Base-by-base conservation (phyloP, 139 green algal species). In the Spirogloea muscicola region DNA sequence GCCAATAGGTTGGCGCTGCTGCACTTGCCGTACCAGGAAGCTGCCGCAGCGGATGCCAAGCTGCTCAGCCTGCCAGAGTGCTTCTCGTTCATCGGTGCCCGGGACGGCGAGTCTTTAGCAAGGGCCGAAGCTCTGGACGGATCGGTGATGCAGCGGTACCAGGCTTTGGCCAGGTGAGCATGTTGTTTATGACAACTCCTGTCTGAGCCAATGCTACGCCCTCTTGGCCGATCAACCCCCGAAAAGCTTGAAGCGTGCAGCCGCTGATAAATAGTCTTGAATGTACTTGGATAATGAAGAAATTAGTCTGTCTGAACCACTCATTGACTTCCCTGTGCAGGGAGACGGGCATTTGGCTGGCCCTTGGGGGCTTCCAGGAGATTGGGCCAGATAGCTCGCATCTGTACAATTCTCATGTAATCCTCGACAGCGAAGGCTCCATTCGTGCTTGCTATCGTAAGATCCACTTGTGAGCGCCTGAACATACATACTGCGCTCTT, bases 51-150 rank as follows among this genome's bases (percentile, higher is more conserved):
- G 31, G 85, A 85, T 2, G 88, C 77, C 63, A 38, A 21, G 3
- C 88, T 95, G 79, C 80, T 98, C 18, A 96, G 94, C 78, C 85
- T 98, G 1, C 93, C 93, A 29, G 93, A 98, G 78, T 93, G 89
- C 74, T 94, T 91, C 77, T 86, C 84, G 3, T 96, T 95, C 76
- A 89, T 98, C 10, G 93, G 93, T 0, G 21, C 2, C 27, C 67
- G 18, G 13, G 41, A 33, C 5, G 16, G 51, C 49, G 84, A 95
- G 86, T 89, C 88, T 0, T 36, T 96, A 3, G 77, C 84, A 0
- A 59, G 81, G 1, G 86, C 86, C 1, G 75, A 95, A 77, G 82
- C 88, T 0, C 80, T 97, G 44, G 79, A 90, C 0, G 72, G 64
- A 2, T 85, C 88, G 1, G 51, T 86, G 3, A 89, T 97, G 86